A percentile compares a stretch with the other conserved stretches of the same genome.
Evolutionary conservation across 805 yeast genomes (phyloP).

Genomic region (Jamesozyma hellenica): DNA sequence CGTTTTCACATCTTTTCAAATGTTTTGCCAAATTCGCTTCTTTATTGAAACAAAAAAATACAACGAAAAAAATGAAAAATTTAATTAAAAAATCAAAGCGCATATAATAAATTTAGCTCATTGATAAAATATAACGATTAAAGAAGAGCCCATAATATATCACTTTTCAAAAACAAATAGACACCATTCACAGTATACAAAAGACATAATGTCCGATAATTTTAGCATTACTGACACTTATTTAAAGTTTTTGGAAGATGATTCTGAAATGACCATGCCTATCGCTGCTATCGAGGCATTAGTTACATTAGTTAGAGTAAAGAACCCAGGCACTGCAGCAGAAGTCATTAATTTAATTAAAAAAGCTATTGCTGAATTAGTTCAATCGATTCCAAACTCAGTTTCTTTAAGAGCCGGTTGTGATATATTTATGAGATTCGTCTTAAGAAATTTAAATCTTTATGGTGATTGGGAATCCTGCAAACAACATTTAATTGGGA

Average conservation of each 20-base stretch:
- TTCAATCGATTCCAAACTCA: slow-evolving; percentile 75
- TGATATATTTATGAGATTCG: slow-evolving; percentile 90
- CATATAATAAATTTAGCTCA: no score
- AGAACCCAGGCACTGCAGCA: slow-evolving; percentile 88
- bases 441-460: slow-evolving; percentile 75
- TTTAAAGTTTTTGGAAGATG: slow-evolving; percentile 70
- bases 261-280: slow-evolving; percentile 97
- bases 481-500: slow-evolving; percentile 75
- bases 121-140: no score
- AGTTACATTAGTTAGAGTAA: slow-evolving; percentile 68
- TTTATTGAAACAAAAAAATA: no score
- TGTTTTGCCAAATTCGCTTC: no score
- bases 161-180: no score
- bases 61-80: no score
- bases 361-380: slow-evolving; percentile 64
- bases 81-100: no score
- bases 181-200: neutral
- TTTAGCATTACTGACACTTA: slow-evolving; percentile 82
- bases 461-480: slow-evolving; percentile 92
- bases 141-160: no score
- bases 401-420: slow-evolving; percentile 95
- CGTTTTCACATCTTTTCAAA: no score
- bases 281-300: slow-evolving; percentile 95
- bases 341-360: slow-evolving; percentile 78
- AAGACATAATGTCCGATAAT: slow-evolving; percentile 6